Evolutionary conservation across 2,329 filamentous ascomycete species (phyloP).

Genomic region (Cryphonectria naterciae): DNA sequence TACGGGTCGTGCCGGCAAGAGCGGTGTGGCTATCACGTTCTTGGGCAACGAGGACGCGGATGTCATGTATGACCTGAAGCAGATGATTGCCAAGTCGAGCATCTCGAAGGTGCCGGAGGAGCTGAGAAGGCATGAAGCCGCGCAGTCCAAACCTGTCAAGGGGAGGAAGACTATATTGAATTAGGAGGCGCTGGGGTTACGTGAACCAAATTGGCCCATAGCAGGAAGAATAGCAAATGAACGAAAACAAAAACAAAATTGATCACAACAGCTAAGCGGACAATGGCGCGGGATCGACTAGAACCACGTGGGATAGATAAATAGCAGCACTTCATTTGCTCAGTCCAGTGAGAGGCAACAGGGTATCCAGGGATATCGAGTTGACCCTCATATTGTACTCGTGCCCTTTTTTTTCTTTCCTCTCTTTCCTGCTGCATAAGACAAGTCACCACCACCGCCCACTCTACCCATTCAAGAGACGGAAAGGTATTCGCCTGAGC

Average conservation of each 20-base stretch:
- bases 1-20: slow-evolving; percentile 97
- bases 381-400: background rate
- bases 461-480: background rate
- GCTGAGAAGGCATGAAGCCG: slow-evolving; percentile 82
- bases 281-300: background rate
- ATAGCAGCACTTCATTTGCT: background rate
- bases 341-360: background rate
- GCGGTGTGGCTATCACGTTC: slow-evolving; percentile 94
- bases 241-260: background rate
- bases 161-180: slow-evolving; percentile 35
- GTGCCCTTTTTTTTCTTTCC: background rate
- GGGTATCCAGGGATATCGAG: background rate
- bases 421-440: background rate
- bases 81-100: slow-evolving; percentile 90
- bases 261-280: slow-evolving; percentile 4
- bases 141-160: slow-evolving; percentile 76
- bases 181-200: background rate
- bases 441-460: background rate
- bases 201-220: background rate
- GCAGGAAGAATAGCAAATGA: background rate
- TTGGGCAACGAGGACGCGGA: slow-evolving; percentile 87
- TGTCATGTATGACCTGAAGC: slow-evolving; percentile 90
- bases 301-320: background rate
- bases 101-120: slow-evolving; percentile 92
- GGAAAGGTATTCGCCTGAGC: background rate